Evolutionary conservation across 345 rosid genomes (phyloP), one percentile per base, ranked within the genome.

Genomic region (Arabis hirsuta): DNA sequence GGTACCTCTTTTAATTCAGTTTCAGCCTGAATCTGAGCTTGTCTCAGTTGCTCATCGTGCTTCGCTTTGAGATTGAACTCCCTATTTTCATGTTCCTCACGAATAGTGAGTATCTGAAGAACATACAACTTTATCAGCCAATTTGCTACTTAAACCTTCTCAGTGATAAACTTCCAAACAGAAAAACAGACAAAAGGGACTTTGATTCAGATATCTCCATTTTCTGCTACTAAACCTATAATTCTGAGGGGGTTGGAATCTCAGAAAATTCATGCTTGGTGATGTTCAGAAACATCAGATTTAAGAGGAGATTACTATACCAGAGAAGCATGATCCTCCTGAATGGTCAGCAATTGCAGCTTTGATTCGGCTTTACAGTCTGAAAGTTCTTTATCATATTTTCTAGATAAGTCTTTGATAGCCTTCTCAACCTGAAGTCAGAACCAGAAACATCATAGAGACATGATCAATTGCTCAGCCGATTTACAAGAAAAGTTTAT

Each of bases 321-420:
- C 62, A 78, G 57, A 77, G 91, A 79, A 78, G 90, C 84, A 78
- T 89, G 88, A 68, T 87, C 97, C 77, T 84, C 85, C 79, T 87
- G 83, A 62, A 82, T 4, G 34, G 14, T 69, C 55, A 78, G 53
- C 81, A 87, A 72, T 56, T 84, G 75, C 78, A 70, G 76, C 69
- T 79, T 82, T 47, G 86, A 81, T 72, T 90, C 90, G 66, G 87
- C 90, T 78, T 76, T 81, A 72, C 80, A 76, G 54, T 84, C 89
- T 58, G 65, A 76, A 77, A 89, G 77, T 62, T 79, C 81, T 73
- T 83, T 74, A 16, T 85, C 84, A 54, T 81, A 89, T 55, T 76
- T 89, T 39, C 72, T 73, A 73, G 84, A 87, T 74, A 79, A 66
- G 70, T 84, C 90, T 78, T 56, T 78, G 36, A 85, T 55, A 55